Evolutionary conservation across 2,329 filamentous ascomycete genomes (phyloP).

Genomic region (Colletotrichum truncatum): DNA sequence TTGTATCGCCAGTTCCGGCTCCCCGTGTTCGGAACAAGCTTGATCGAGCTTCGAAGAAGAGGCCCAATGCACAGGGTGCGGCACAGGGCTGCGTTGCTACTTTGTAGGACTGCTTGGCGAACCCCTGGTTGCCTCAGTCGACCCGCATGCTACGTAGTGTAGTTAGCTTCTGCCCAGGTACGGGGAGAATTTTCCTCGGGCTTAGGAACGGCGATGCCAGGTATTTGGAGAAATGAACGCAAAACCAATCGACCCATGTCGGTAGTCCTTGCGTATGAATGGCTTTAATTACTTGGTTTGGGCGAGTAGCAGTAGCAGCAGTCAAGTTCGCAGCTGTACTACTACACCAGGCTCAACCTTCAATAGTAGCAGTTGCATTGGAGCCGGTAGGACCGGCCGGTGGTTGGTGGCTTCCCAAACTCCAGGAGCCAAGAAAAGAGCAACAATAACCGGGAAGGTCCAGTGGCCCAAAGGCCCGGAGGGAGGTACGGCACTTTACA

Average conservation of each 20-base stretch:
- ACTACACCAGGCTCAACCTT: not conserved
- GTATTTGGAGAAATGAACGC: not conserved
- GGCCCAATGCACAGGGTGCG: not conserved
- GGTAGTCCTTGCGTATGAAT: not conserved
- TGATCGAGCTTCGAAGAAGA: constrained; percentile 1
- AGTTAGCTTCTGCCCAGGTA: not conserved
- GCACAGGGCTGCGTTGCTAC: not conserved
- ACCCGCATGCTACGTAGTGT: no score
- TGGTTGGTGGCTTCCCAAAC: not conserved
- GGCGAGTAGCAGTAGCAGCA: not conserved
- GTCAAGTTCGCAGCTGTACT: not conserved
- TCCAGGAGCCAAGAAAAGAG: not conserved
- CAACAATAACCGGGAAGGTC: not conserved
- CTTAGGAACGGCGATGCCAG: not conserved
- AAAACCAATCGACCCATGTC: not conserved
- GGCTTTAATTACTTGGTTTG: not conserved
- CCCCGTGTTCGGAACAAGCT: constrained; percentile 17
- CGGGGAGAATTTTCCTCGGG: not conserved
- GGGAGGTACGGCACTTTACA: not conserved
- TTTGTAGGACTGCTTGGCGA: constrained; percentile 2
- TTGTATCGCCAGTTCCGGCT: constrained; percentile 17
- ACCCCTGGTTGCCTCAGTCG: constrained; percentile 10
- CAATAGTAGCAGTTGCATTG: not conserved
- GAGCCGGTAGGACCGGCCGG: not conserved
- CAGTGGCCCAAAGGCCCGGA: not conserved